These are phyloP conservation scores for Chalaropsis ovoidea DNA, from an alignment of 2,329 filamentous ascomycete species.

Conservation along the genomic window DNA sequence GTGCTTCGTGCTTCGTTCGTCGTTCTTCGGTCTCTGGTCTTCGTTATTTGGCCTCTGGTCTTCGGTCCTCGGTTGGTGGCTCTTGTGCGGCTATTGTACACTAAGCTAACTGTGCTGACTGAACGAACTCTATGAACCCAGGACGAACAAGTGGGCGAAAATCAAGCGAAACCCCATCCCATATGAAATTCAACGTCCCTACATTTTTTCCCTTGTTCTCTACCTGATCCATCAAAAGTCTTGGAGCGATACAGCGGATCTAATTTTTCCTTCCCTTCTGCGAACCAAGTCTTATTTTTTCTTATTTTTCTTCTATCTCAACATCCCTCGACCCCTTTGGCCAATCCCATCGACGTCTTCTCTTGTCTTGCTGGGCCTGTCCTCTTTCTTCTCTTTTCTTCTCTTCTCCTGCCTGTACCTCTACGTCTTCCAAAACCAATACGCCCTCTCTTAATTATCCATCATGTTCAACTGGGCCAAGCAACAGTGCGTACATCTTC, in stretches of 20 bases:
- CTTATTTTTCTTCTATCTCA: conserved; percentile 13
- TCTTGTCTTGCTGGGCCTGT: conserved; percentile 1
- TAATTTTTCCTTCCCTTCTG: conserved; percentile 6
- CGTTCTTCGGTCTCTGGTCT: too few species aligned
- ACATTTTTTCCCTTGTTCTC: conserved; percentile 10
- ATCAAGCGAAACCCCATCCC: conserved; percentile 7
- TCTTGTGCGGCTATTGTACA: not conserved
- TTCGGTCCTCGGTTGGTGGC: not conserved
- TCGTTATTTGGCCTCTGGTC: too few species aligned
- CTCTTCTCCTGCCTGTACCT: conserved; percentile 15
- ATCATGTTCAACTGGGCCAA: conserved; percentile 92
- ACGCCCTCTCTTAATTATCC: conserved; percentile 26
- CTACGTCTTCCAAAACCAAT: conserved; percentile 11
- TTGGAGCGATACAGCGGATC: conserved; percentile 6
- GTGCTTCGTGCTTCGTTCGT: too few species aligned
- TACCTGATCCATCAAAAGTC: conserved; percentile 13
- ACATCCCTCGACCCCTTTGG: conserved; percentile 13
- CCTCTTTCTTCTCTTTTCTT: conserved; percentile 12
- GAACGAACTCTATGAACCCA: not conserved
- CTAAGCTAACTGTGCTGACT: conserved; percentile 15
- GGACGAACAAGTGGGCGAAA: conserved; percentile 13
- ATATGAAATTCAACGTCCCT: conserved; percentile 6
- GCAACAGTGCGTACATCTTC: conserved; percentile 56
- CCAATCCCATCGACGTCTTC: conserved; percentile 8
- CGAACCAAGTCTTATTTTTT: not conserved